Percentiles rank a stretch among this genome's conserved stretches.
These are phyloP conservation scores for Euphrasia confusa DNA, from an alignment of 257 asterid genomes.

Conservation along the genomic window DNA sequence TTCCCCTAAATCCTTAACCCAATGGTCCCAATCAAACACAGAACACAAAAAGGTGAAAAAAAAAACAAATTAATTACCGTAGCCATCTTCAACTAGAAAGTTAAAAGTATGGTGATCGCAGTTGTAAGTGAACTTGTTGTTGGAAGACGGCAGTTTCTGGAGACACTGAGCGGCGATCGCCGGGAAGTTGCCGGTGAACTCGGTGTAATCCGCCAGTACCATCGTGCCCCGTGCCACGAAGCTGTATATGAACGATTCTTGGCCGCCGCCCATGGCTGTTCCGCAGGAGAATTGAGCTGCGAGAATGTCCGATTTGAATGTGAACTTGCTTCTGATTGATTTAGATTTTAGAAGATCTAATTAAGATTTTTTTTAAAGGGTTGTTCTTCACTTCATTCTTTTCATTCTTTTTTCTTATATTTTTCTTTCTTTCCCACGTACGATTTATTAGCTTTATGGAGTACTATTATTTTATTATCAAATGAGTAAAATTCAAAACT, in stretches of 20 bases:
- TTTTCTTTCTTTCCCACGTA: too few species aligned
- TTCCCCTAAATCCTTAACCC: conserved; percentile 23
- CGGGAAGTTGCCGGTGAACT: conserved; percentile 83
- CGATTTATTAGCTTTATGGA: too few species aligned
- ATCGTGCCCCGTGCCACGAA: conserved; percentile 81
- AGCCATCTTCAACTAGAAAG: conserved; percentile 74
- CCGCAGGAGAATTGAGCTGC: conserved; percentile 15
- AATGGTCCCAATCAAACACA: conserved; percentile 20
- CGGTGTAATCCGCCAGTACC: conserved; percentile 78
- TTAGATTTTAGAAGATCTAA: neutral
- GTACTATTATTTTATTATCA: too few species aligned
- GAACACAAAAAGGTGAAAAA: conserved; percentile 1
- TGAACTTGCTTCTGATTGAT: conserved; percentile 22
- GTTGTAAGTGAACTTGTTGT: conserved; percentile 67
- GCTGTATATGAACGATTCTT: conserved; percentile 83
- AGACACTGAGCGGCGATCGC: conserved; percentile 84
- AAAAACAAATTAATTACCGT: conserved; percentile 33
- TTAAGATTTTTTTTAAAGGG: neutral
- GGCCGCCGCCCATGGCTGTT: conserved; percentile 60
- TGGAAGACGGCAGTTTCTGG: conserved; percentile 61
- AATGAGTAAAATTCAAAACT: too few species aligned
- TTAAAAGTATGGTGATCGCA: conserved; percentile 76
- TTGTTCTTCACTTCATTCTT: too few species aligned
- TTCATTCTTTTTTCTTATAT: too few species aligned
- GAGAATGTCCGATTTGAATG: conserved; percentile 14